These are phyloP conservation scores for Cryptococcus sp. DNA, from an alignment of 1,284 basidiomycete genomes.

Conservation along the genomic window DNA sequence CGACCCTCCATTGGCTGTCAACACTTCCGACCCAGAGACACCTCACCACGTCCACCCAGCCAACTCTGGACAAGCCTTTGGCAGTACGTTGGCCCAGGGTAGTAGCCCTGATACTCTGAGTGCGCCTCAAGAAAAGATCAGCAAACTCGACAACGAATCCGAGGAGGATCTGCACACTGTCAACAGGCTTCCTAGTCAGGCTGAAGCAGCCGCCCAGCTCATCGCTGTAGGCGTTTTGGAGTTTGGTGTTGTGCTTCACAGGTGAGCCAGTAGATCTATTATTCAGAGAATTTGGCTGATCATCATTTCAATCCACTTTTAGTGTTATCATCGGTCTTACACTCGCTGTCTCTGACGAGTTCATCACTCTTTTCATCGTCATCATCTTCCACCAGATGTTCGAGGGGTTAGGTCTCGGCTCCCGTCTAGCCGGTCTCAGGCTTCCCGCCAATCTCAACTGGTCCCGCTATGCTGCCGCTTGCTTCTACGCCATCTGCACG, in stretches of 20 bases:
- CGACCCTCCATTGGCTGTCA: conserved; percentile 52
- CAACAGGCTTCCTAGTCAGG: conserved; percentile 21
- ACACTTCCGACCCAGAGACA: conserved; percentile 29
- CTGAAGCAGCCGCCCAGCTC: conserved; percentile 65
- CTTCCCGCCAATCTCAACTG: conserved; percentile 64
- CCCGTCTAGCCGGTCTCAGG: conserved; percentile 68
- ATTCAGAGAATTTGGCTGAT: conserved; percentile 45
- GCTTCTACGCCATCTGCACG: conserved; percentile 76
- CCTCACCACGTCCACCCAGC: conserved; percentile 31
- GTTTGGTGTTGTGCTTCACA: conserved; percentile 88
- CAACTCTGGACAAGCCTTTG: conserved; percentile 3
- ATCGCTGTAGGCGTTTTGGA: conserved; percentile 60
- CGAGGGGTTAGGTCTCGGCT: conserved; percentile 74
- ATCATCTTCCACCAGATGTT: conserved; percentile 73
- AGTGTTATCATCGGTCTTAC: conserved; percentile 86
- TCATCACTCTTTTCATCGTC: conserved; percentile 85
- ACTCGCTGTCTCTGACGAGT: conserved; percentile 77
- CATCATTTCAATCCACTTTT: not conserved
- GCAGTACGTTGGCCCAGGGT: no score
- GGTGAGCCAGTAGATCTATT: conserved; percentile 52
- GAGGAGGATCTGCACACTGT: conserved; percentile 9
- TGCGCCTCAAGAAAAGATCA: no score
- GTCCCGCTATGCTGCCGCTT: conserved; percentile 66
- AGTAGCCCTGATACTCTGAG: no score
- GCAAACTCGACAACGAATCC: conserved; percentile 14